phyloP scores from a whole-genome alignment of 768 basidiomycete species.

The Auricularia sp. region DNA sequence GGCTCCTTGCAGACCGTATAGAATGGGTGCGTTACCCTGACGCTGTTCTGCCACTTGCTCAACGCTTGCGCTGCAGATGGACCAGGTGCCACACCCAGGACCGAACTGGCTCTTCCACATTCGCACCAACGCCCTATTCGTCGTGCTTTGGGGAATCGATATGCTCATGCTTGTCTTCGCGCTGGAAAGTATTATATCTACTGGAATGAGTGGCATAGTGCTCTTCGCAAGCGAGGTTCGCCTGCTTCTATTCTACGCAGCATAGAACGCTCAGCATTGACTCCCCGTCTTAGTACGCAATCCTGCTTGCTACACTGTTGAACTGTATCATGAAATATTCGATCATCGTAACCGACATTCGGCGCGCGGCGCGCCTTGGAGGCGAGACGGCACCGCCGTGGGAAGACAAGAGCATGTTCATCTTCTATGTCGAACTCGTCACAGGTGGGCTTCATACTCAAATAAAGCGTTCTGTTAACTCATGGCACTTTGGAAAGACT shows the following conservation, averaged over 20 bases:
- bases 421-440: constrained; percentile 86
- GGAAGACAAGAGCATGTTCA: constrained; percentile 97
- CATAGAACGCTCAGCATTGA: constrained; percentile 6
- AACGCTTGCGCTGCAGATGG: constrained; percentile 56
- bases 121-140: constrained; percentile 65
- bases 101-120: constrained; percentile 77
- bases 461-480: background rate
- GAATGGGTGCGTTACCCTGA: constrained; percentile 63
- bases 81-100: constrained; percentile 84
- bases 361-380: constrained; percentile 64
- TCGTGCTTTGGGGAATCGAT: constrained; percentile 67
- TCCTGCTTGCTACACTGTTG: constrained; percentile 69
- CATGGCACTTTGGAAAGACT: constrained; percentile 44
- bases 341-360: constrained; percentile 70
- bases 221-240: constrained; percentile 89
- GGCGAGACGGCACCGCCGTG: constrained; percentile 83
- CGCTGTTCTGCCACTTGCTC: too few relatives aligned
- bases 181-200: constrained; percentile 64
- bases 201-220: constrained; percentile 84
- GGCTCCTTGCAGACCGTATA: constrained; percentile 89
- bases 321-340: constrained; percentile 76
- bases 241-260: constrained; percentile 4
- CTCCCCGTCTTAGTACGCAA: constrained; percentile 56
- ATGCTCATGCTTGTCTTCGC: constrained; percentile 68
- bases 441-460: constrained; percentile 50